Conservation (phyloP, 2,329 filamentous ascomycete species). For the Aspergillus carbonarius region DNA sequence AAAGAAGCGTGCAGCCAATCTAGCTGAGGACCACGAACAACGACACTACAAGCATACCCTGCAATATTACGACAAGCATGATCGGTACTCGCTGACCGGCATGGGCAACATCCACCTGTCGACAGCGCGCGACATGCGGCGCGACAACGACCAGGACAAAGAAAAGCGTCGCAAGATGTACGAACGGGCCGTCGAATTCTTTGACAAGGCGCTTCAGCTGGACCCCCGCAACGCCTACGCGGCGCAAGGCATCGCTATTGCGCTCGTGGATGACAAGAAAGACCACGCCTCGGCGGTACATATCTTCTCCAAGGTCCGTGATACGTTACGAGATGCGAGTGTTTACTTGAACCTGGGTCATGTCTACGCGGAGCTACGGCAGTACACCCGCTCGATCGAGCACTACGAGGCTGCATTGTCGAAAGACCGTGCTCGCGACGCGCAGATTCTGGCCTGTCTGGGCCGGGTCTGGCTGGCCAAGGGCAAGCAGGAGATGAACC, state of each 20-base stretch:
- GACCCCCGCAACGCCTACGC: constrained; percentile 95
- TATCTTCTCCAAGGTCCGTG: constrained; percentile 85
- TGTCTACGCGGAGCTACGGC: constrained; percentile 83
- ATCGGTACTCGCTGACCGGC: constrained; percentile 90
- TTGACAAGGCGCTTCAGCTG: constrained; percentile 93
- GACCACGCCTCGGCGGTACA: constrained; percentile 78
- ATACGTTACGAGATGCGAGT: constrained; percentile 83
- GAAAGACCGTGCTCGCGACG: constrained; percentile 75
- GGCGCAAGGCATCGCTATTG: constrained; percentile 92
- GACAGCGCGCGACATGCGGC: constrained; percentile 89
- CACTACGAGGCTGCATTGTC: constrained; percentile 83
- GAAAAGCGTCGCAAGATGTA: constrained; percentile 87
- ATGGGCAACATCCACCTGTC: constrained; percentile 96
- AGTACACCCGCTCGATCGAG: constrained; percentile 89
- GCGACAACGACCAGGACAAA: constrained; percentile 84
- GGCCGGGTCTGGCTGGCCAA: constrained; percentile 84
- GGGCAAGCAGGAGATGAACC: constrained; percentile 66
- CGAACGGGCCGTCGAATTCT: constrained; percentile 92
- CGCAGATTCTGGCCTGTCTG: constrained; percentile 78
- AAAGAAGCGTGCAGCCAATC: constrained; percentile 76
- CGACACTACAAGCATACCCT: constrained; percentile 95
- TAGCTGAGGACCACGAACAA: constrained; percentile 87
- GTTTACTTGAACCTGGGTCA: constrained; percentile 93
- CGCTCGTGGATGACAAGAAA: constrained; percentile 90
- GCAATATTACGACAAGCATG: constrained; percentile 93